Evolutionary conservation across 2,329 filamentous ascomycete species (phyloP).

Genomic region (Teratosphaeria gauchensis): DNA sequence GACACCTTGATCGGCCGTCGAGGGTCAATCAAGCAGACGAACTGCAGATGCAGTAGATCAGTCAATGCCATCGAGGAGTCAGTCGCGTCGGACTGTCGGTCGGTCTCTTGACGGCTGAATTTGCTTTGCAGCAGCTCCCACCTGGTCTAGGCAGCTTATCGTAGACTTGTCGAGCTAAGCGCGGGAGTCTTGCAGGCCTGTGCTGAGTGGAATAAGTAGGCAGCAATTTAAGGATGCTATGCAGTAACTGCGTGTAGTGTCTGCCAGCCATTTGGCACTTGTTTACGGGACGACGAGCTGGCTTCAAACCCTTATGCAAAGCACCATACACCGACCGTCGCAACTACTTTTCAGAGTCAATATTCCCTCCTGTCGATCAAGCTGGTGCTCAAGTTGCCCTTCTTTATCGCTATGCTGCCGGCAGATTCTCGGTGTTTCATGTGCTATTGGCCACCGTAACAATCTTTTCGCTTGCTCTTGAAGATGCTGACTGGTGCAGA

Average conservation of each 20-base stretch:
- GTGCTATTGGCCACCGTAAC: neutral
- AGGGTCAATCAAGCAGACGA: too few relatives aligned
- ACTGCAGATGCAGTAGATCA: too few relatives aligned
- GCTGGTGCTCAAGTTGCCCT: neutral
- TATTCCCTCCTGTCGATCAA: neutral
- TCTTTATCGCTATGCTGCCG: neutral
- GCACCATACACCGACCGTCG: neutral
- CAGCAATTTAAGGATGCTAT: neutral
- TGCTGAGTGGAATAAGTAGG: too few relatives aligned
- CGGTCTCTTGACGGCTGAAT: too few relatives aligned
- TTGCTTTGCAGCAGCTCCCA: too few relatives aligned
- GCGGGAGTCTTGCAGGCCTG: too few relatives aligned
- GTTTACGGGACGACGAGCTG: neutral
- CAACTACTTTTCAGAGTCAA: neutral
- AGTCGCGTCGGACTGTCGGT: too few relatives aligned
- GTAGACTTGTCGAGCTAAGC: too few relatives aligned
- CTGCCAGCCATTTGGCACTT: neutral
- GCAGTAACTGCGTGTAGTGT: neutral
- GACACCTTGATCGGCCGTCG: too few relatives aligned
- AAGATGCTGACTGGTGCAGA: neutral
- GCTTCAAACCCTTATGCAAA: neutral
- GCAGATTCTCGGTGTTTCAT: neutral
- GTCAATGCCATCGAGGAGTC: too few relatives aligned
- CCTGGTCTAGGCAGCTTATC: too few relatives aligned
- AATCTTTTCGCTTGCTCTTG: neutral